Evolutionary conservation across 768 basidiomycete species (phyloP).

Genomic region (Leccinum variicolor): DNA sequence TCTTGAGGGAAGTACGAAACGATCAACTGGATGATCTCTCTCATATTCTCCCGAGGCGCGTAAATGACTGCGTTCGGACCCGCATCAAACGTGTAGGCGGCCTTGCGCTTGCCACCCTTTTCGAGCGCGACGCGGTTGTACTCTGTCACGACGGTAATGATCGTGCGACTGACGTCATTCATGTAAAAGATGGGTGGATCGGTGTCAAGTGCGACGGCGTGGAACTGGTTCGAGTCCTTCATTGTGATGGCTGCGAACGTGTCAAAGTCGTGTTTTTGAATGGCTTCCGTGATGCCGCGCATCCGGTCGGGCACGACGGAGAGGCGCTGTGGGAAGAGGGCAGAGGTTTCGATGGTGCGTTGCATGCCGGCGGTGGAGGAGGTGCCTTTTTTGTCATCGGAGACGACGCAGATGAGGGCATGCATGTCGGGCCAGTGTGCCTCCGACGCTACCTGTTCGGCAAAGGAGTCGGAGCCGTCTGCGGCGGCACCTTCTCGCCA

Average conservation of each 20-base stretch:
- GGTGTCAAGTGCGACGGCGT: constrained; percentile 95
- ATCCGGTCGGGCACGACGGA: constrained; percentile 88
- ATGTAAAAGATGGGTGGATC: constrained; percentile 98
- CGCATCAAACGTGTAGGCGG: constrained; percentile 98
- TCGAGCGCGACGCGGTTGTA: constrained; percentile 79
- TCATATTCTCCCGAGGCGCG: constrained; percentile 71
- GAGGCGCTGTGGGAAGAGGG: constrained; percentile 87
- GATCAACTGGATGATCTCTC: constrained; percentile 73
- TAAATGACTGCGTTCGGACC: constrained; percentile 99
- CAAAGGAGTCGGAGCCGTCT: constrained; percentile 83
- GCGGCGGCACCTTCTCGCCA: constrained; percentile 63
- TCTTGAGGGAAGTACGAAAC: constrained; percentile 85
- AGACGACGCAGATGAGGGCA: constrained; percentile 96
- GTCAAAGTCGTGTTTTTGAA: constrained; percentile 77
- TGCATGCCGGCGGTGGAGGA: constrained; percentile 97
- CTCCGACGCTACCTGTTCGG: constrained; percentile 80
- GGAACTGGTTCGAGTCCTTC: constrained; percentile 98
- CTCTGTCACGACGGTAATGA: constrained; percentile 88
- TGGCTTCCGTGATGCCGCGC: constrained; percentile 77
- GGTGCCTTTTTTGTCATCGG: constrained; percentile 94
- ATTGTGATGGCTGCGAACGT: constrained; percentile 90
- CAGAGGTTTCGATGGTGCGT: constrained; percentile 89
- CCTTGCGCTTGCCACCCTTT: constrained; percentile 59
- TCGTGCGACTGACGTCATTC: constrained; percentile 95
- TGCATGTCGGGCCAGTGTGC: constrained; percentile 94